Base-by-base conservation (phyloP, 140 eudicot species). In the Cichorium intybus region DNA sequence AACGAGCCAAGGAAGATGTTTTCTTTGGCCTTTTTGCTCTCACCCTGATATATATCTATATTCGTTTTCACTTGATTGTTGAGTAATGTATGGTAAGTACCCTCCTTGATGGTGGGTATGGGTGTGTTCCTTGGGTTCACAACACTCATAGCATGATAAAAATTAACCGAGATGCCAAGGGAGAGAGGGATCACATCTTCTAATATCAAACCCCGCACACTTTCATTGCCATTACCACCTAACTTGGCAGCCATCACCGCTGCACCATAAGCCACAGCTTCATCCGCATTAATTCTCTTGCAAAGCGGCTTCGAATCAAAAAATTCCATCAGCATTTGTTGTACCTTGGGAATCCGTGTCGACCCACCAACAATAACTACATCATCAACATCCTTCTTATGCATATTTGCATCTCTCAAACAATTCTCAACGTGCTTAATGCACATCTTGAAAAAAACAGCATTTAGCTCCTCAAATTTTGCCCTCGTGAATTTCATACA, bases 191-290 rank as follows among this genome's bases (percentile, higher is more conserved):
- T 69, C 26, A 70, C 68, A 48, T 70, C 68, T 33, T 9, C 0
- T 9, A 70, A 39, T 39, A 60, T 10, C 39, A 70, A 59, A 46
- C 60, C 41, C 5, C n/a, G 24, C 22, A 59, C 60, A 4, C 10
- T 33, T 60, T 22, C 20, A 39, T 31, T 60, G 10, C 61, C 53
- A n/a, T 33, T 5, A 34, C 61, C 61, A 34, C 67, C 43, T 26
- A 69, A 69, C 9, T 69, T 58, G 47, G 60, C 58, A 33, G 75
- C 66, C 66, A 69, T 31, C 17, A 69, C 48, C 3, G 75, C 60
- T 8, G 75, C 75, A 31, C 75, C 75, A 58, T 70, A 60, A 5
- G 75, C 75, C 9, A 70, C 52, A 31, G 68, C 75, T 57, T 70
- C 75, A 47, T 70, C 75, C 0, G 68, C 75, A 0, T 70, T 58